These are phyloP conservation scores for Knoxdaviesia capensis DNA, from an alignment of 2,329 filamentous ascomycete species.

Conservation along the genomic window DNA sequence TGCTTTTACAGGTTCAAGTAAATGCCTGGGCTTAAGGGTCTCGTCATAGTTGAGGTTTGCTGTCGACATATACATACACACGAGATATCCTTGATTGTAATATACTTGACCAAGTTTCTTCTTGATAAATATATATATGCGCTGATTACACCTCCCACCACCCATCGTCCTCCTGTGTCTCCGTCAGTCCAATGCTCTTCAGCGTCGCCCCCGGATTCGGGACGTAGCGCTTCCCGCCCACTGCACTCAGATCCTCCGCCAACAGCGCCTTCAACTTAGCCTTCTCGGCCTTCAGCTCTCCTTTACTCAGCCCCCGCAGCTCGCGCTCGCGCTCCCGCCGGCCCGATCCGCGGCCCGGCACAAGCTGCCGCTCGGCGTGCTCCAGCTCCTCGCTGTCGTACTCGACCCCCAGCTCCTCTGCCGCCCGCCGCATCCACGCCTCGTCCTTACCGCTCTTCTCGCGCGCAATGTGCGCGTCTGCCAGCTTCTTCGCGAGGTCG, in stretches of 20 bases:
- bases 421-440: constrained; percentile 63
- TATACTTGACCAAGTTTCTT: too few species aligned
- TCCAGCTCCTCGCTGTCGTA: constrained; percentile 82
- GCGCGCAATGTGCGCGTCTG: constrained; percentile 67
- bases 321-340: constrained; percentile 57
- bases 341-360: constrained; percentile 50
- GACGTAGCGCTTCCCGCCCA: constrained; percentile 73
- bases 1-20: too few species aligned
- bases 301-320: constrained; percentile 47
- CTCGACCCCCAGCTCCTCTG: constrained; percentile 83
- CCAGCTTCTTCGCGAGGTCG: constrained; percentile 66
- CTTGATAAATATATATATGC: too few species aligned
- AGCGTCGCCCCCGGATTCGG: constrained; percentile 16
- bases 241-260: constrained; percentile 57
- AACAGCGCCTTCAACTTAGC: constrained; percentile 56
- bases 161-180: constrained; percentile 1
- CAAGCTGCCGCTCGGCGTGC: constrained; percentile 49
- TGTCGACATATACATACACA: too few species aligned
- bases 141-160: constrained; percentile 2
- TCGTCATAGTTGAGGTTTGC: too few species aligned
- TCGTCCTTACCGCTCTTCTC: constrained; percentile 72
- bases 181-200: constrained; percentile 12
- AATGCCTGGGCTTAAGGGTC: too few species aligned
- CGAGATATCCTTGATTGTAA: too few species aligned
- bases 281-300: constrained; percentile 47